Base-by-base conservation (phyloP, 768 basidiomycete genomes). In the Astraeus odoratus region DNA sequence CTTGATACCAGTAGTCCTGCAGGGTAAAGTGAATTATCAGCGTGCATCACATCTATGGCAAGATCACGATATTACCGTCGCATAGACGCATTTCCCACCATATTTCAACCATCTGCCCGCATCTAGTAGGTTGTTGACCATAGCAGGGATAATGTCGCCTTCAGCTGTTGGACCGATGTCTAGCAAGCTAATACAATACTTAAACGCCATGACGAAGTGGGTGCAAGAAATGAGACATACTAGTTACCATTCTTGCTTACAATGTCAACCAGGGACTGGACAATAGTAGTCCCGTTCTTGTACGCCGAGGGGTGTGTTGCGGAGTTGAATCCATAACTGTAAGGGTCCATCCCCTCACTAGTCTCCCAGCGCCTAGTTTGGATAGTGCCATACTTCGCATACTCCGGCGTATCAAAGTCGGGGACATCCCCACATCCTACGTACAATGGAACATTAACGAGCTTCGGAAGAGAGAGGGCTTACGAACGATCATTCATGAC, bases 241-340 rank as follows among this genome's bases (percentile, higher is more conserved):
- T 71, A 81, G 54, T 81, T 80, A 10, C 80, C 79, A 47, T 77
- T 77, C 65, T 81, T 81, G 23, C 77, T 75, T 16, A 73, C 78
- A 48, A 81, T 72, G 48, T 80, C 77, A 23, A 76, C 71, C 42
- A 80, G 52, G 0, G 67, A 74, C 40, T 72, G 74, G 3, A 80
- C 58, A 36, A 79, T 74, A 10, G 67, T 67, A 2, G 71, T 60
- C 0, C 67, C 71, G 42, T 72, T 72, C 63, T 73, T 78, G 53
- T 77, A 80, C 43, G 72, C 51, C 16, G 52, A 56, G 1, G 65
- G 58, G 42, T 63, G 56, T 24, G 76, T 76, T 8, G 64, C 68
- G 3, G 62, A 59, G 50, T 75, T 72, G 25, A 69, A 57, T 0
- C 78, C 78, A 42, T 74, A 79, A 44, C 71, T 74, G 40, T 54